Conservation (phyloP, 2,329 filamentous ascomycete species). For the Fusarium dlaminii region DNA sequence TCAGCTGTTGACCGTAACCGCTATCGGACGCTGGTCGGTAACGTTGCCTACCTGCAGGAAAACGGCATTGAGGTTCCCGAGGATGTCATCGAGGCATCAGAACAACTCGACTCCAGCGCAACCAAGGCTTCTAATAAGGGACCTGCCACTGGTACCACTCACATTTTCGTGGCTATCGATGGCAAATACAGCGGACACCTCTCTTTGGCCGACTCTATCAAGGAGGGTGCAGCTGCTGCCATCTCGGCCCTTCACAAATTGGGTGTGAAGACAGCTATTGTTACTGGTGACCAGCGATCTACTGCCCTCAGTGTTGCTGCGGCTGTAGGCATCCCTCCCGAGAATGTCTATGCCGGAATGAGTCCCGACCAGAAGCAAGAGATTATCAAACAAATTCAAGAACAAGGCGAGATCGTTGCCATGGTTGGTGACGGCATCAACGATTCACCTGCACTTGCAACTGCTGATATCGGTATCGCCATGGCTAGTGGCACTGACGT, state of each 20-base stretch:
- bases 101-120: slow-evolving; percentile 63
- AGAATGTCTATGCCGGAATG: slow-evolving; percentile 85
- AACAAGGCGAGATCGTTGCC: slow-evolving; percentile 79
- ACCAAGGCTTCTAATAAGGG: slow-evolving; percentile 47
- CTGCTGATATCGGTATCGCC: slow-evolving; percentile 91
- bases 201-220: slow-evolving; percentile 89
- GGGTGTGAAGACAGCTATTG: slow-evolving; percentile 87
- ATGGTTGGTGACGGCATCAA: slow-evolving; percentile 99
- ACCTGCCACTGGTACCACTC: slow-evolving; percentile 77
- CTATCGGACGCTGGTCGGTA: slow-evolving; percentile 86
- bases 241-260: slow-evolving; percentile 85
- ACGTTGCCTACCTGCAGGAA: slow-evolving; percentile 77
- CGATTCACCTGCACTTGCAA: slow-evolving; percentile 93
- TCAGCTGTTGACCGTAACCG: slow-evolving; percentile 72
- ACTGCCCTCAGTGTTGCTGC: slow-evolving; percentile 86
- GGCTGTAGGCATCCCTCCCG: slow-evolving; percentile 79
- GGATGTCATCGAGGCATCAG: slow-evolving; percentile 70
- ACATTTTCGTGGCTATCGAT: slow-evolving; percentile 91
- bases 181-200: slow-evolving; percentile 82
- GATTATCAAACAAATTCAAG: slow-evolving; percentile 82
- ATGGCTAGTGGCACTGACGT: slow-evolving; percentile 94
- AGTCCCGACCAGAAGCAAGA: slow-evolving; percentile 90
- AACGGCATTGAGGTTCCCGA: slow-evolving; percentile 74
- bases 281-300: slow-evolving; percentile 89
- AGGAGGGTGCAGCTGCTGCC: slow-evolving; percentile 82